phyloP scores from a whole-genome alignment of 345 rosid genomes.

The Acer campestre region DNA sequence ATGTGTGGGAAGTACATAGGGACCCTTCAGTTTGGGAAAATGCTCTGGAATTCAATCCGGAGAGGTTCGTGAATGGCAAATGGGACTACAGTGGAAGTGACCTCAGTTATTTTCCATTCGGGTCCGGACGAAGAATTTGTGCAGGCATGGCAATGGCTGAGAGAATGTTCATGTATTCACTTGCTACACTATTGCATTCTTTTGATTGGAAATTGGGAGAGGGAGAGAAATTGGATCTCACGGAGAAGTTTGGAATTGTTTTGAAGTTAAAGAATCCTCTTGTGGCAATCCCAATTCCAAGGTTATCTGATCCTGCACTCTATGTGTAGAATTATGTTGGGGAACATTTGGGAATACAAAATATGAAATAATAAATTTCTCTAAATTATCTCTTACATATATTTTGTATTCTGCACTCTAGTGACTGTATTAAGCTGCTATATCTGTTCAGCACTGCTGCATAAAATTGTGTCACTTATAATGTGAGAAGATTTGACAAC shows the following conservation, averaged over 20 bases:
- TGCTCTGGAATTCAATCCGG: slow-evolving; percentile 51
- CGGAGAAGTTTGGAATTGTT: slow-evolving; percentile 75
- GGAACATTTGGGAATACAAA: not conserved
- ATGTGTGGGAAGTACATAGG: slow-evolving; percentile 60
- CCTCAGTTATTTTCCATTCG: slow-evolving; percentile 71
- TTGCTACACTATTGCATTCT: slow-evolving; percentile 66
- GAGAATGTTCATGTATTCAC: slow-evolving; percentile 62
- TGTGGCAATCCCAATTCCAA: slow-evolving; percentile 49
- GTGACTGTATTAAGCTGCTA: too few relatives aligned
- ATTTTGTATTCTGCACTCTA: too few relatives aligned
- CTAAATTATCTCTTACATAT: not conserved
- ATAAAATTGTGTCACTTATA: too few relatives aligned
- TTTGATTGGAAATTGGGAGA: slow-evolving; percentile 63
- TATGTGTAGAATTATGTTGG: slow-evolving; percentile 20
- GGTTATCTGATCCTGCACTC: slow-evolving; percentile 46
- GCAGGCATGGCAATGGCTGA: slow-evolving; percentile 72
- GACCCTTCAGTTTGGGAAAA: slow-evolving; percentile 57
- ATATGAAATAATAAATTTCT: not conserved
- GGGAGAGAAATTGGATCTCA: slow-evolving; percentile 36
- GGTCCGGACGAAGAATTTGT: slow-evolving; percentile 78
- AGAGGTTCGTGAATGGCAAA: slow-evolving; percentile 42
- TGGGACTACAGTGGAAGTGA: slow-evolving; percentile 64
- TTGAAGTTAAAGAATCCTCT: slow-evolving; percentile 63
- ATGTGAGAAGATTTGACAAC: too few relatives aligned
- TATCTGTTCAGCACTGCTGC: too few relatives aligned